Conservation (phyloP, 1,284 basidiomycete species). For the Nidula niveotomentosa region DNA sequence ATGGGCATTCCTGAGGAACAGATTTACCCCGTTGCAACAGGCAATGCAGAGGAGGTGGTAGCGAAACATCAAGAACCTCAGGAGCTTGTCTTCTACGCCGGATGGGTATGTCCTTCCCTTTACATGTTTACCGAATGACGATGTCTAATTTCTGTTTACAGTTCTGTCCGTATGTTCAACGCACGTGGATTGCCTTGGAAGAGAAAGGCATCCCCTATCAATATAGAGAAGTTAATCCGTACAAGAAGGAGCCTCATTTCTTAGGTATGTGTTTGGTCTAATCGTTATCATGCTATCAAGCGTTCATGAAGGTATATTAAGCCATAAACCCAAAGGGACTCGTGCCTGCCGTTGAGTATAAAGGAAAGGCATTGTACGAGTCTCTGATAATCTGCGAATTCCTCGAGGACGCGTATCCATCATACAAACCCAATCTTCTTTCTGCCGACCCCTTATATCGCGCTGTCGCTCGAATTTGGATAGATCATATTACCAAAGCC, state of each 20-base stretch:
- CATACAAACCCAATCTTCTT: constrained; percentile 42
- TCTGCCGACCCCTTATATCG: constrained; percentile 49
- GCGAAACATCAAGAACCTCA: constrained; percentile 46
- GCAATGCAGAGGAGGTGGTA: constrained; percentile 52
- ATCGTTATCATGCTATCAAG: no score
- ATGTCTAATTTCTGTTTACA: constrained; percentile 14
- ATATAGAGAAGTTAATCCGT: constrained; percentile 69
- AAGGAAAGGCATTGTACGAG: constrained; percentile 59
- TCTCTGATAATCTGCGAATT: constrained; percentile 61
- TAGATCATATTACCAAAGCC: constrained; percentile 51
- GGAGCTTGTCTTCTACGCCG: constrained; percentile 59
- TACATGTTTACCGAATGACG: neutral
- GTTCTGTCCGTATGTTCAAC: constrained; percentile 73
- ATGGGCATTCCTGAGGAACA: neutral
- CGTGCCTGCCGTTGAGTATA: constrained; percentile 61
- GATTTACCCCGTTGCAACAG: constrained; percentile 41
- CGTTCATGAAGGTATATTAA: constrained; percentile 6
- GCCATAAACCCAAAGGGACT: constrained; percentile 70
- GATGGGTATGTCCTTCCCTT: constrained; percentile 44
- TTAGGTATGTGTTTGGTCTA: constrained; percentile 32
- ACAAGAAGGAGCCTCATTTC: constrained; percentile 67
- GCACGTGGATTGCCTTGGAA: constrained; percentile 71
- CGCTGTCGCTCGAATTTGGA: constrained; percentile 50
- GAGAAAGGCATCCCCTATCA: constrained; percentile 64
- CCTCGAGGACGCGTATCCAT: constrained; percentile 57